Conservation (phyloP, 805 yeast genomes). For the Cyberlindnera saturnus region DNA sequence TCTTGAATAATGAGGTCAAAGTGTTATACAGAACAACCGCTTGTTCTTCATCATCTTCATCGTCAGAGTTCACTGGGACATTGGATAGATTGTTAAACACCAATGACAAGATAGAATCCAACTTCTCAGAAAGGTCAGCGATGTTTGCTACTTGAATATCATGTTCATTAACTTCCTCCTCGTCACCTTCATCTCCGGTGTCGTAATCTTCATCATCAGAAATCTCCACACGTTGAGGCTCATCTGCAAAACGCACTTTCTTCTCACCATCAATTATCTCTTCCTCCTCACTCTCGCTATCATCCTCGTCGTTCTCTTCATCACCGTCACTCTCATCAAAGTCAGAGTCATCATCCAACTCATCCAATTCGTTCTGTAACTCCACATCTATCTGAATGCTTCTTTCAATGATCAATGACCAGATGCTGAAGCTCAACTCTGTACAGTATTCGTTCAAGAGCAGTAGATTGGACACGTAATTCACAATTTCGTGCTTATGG, state of each 20-base stretch:
- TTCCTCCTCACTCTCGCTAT: slow-evolving; percentile 26
- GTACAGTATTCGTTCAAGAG: slow-evolving; percentile 59
- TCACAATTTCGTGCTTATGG: slow-evolving; percentile 43
- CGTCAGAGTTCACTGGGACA: slow-evolving; percentile 30
- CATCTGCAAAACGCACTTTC: too few species aligned
- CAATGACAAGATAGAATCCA: slow-evolving; percentile 61
- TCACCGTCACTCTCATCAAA: slow-evolving; percentile 28
- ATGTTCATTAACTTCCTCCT: slow-evolving; percentile 30
- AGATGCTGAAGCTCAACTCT: slow-evolving; percentile 65
- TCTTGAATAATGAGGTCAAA: slow-evolving; percentile 67
- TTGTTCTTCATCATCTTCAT: slow-evolving; percentile 43
- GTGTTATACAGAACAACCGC: slow-evolving; percentile 69
- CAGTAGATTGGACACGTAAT: slow-evolving; percentile 63
- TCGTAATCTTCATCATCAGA: slow-evolving; percentile 26
- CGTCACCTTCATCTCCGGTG: slow-evolving; percentile 46
- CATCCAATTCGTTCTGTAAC: slow-evolving; percentile 82
- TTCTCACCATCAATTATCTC: slow-evolving; percentile 1
- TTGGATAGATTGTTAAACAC: slow-evolving; percentile 46
- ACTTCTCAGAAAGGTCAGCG: slow-evolving; percentile 52
- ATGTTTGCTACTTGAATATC: slow-evolving; percentile 33
- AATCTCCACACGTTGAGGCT: slow-evolving; percentile 9
- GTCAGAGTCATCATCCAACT: slow-evolving; percentile 45
- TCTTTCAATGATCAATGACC: slow-evolving; percentile 77
- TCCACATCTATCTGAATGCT: slow-evolving; percentile 88
- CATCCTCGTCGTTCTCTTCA: slow-evolving; percentile 24